These are phyloP conservation scores for Yamadazyma trypodendri DNA, from an alignment of 1,139 yeast species.

Conservation along the genomic window DNA sequence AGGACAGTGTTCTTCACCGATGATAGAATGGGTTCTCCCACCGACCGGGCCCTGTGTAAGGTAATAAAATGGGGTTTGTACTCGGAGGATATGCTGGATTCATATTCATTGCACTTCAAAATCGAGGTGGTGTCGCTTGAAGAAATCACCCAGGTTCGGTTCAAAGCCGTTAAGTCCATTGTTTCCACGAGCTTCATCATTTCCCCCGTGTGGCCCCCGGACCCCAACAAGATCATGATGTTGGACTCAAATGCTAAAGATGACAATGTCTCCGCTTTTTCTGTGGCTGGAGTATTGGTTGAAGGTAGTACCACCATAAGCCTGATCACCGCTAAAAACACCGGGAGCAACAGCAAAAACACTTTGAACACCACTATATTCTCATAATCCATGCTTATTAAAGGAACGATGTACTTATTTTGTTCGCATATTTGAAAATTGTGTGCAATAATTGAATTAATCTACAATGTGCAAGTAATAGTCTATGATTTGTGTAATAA, in stretches of 20 bases:
- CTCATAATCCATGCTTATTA: constrained; percentile 32
- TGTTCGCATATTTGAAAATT: no score
- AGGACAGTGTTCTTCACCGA: constrained; percentile 53
- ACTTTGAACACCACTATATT: constrained; percentile 22
- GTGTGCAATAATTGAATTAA: no score
- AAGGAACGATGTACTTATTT: no score
- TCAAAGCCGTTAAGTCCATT: constrained; percentile 23
- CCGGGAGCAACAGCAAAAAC: constrained; percentile 24
- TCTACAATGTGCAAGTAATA: no score
- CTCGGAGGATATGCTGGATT: constrained; percentile 21
- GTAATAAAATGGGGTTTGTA: constrained; percentile 27
- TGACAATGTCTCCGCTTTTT: background rate
- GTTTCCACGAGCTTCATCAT: constrained; percentile 67
- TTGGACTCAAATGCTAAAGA: constrained; percentile 19
- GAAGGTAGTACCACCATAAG: constrained; percentile 32
- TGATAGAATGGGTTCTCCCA: constrained; percentile 59
- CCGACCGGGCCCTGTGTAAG: constrained; percentile 74
- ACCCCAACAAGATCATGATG: constrained; percentile 64
- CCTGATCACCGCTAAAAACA: constrained; percentile 24
- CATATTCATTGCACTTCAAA: constrained; percentile 46
- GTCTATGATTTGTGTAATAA: background rate
- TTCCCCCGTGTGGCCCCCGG: constrained; percentile 96
- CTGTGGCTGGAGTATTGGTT: constrained; percentile 9
- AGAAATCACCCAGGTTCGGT: constrained; percentile 47
- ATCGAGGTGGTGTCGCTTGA: constrained; percentile 63